phyloP scores from a whole-genome alignment of 345 rosid species.

The Conringia planisiliqua region DNA sequence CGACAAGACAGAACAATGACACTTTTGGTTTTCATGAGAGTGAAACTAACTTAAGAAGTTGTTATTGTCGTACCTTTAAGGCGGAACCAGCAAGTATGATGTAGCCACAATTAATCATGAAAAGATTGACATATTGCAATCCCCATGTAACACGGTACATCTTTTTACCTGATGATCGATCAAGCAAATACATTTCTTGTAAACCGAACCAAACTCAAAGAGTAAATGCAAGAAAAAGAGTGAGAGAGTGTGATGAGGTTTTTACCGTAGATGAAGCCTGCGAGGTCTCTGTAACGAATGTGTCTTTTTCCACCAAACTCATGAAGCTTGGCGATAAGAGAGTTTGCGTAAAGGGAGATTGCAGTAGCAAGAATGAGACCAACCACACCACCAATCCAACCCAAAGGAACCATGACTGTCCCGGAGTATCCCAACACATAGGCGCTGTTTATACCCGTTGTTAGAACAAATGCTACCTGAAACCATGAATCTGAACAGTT shows the following conservation, averaged over 20 bases:
- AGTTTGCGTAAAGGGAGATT: conserved; percentile 74
- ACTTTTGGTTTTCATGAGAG: neutral
- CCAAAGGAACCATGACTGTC: conserved; percentile 83
- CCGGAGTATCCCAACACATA: conserved; percentile 91
- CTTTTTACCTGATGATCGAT: conserved; percentile 28
- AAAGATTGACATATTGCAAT: conserved; percentile 51
- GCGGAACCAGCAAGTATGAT: conserved; percentile 55
- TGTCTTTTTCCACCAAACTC: conserved; percentile 86
- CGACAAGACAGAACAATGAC: neutral
- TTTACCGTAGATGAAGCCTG: conserved; percentile 70
- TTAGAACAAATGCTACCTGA: conserved; percentile 74
- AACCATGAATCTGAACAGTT: conserved; percentile 74
- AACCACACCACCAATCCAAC: conserved; percentile 75
- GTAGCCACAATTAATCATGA: conserved; percentile 54
- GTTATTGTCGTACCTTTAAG: conserved; percentile 29
- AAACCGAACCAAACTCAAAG: neutral
- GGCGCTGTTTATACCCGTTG: conserved; percentile 84
- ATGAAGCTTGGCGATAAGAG: conserved; percentile 81
- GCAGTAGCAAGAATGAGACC: conserved; percentile 69
- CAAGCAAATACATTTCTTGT: neutral
- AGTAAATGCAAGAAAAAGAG: neutral
- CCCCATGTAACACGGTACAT: conserved; percentile 43
- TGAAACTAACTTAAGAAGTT: neutral
- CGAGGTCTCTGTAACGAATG: conserved; percentile 93
- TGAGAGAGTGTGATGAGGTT: neutral